Conservation (phyloP, 169 alveolate genomes). For the Condylostoma magnum region DNA sequence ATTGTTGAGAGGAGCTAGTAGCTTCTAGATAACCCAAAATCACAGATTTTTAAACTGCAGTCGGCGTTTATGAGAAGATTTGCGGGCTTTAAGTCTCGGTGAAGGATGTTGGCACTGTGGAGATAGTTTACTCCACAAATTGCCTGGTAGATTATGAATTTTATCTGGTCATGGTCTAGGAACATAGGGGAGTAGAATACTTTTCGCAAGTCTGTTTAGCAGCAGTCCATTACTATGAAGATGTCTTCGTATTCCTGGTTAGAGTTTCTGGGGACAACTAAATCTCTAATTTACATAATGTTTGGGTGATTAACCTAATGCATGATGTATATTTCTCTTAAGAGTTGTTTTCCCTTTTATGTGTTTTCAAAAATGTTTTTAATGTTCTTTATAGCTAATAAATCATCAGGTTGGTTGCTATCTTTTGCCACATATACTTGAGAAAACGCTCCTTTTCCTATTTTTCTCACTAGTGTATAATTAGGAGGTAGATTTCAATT, state of each 20-base stretch:
- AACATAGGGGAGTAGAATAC: conserved; percentile 69
- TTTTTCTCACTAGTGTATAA: no score
- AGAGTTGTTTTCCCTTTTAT: conserved; percentile 61
- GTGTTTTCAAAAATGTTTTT: conserved; percentile 49
- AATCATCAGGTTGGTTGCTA: no score
- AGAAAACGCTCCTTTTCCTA: no score
- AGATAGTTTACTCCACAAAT: conserved; percentile 93
- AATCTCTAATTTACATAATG: conserved; percentile 29
- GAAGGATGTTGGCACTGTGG: conserved; percentile 95
- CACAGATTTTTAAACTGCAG: conserved; percentile 97
- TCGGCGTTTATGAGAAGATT: conserved; percentile 96
- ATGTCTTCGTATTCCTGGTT: conserved; percentile 22
- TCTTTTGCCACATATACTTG: no score
- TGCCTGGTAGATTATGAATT: conserved; percentile 88
- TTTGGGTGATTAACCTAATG: conserved; percentile 48
- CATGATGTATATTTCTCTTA: conserved; percentile 65
- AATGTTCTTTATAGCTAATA: conserved; percentile 55
- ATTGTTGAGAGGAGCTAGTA: no score
- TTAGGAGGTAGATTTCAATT: no score
- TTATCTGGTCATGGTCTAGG: conserved; percentile 74
- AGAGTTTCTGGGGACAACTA: conserved; percentile 2
- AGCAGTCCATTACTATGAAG: conserved; percentile 41
- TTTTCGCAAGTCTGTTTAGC: conserved; percentile 81
- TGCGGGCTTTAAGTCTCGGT: conserved; percentile 98
- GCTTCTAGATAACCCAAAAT: conserved; percentile 97